phyloP scores from a whole-genome alignment of 768 basidiomycete genomes.

The Lactarius hengduanensis region DNA sequence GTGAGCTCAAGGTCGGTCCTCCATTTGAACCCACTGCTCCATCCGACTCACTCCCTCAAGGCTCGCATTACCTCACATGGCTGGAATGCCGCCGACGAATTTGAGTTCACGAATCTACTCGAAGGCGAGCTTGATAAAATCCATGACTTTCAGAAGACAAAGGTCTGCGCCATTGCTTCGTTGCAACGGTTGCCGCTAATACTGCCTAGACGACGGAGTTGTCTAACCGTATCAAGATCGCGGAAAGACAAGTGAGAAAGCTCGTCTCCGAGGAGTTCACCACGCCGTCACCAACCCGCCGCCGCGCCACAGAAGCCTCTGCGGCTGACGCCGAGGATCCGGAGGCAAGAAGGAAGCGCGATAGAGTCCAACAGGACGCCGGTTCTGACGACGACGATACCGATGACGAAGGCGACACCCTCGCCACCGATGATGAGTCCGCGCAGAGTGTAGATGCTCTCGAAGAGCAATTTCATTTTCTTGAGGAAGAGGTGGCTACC shows the following conservation, averaged over 20 bases:
- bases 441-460: slow-evolving; percentile 67
- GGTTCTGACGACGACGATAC: slow-evolving; percentile 70
- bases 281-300: slow-evolving; percentile 15
- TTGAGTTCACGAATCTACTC: slow-evolving; percentile 74
- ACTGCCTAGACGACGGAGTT: slow-evolving; percentile 70
- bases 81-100: slow-evolving; percentile 82
- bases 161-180: slow-evolving; percentile 47
- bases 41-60: slow-evolving; percentile 33
- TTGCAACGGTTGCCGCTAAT: not conserved
- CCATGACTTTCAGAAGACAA: slow-evolving; percentile 87
- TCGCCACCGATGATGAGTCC: slow-evolving; percentile 38
- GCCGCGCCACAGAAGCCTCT: slow-evolving; percentile 22
- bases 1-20: slow-evolving; percentile 74
- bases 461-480: slow-evolving; percentile 79
- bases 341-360: slow-evolving; percentile 37
- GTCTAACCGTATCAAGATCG: slow-evolving; percentile 73
- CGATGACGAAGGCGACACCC: slow-evolving; percentile 47
- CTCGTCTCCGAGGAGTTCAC: slow-evolving; percentile 62
- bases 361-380: slow-evolving; percentile 51
- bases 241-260: slow-evolving; percentile 76
- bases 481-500: slow-evolving; percentile 93
- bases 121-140: slow-evolving; percentile 91
- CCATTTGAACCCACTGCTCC: not conserved
- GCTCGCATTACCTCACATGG: slow-evolving; percentile 49
- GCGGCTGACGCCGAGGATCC: slow-evolving; percentile 29